phyloP scores from a whole-genome alignment of 208 protist species.

The Crithidia bombi region DNA sequence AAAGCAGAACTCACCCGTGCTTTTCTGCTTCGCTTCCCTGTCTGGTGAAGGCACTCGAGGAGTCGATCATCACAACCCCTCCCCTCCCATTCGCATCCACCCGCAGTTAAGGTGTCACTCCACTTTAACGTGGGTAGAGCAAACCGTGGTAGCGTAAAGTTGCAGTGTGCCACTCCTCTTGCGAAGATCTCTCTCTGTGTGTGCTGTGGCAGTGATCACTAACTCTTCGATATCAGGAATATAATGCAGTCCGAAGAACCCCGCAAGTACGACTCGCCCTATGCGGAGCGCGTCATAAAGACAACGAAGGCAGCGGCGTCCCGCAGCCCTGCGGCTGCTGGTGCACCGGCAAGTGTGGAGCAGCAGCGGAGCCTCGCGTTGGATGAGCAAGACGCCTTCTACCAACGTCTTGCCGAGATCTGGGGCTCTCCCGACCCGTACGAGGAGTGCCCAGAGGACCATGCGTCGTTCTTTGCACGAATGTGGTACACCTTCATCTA shows the following conservation, averaged over 20 bases:
- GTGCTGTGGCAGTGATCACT: no score
- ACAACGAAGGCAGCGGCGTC: background rate
- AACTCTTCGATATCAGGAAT: no score
- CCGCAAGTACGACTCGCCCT: conserved; percentile 7
- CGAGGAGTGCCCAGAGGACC: conserved; percentile 43
- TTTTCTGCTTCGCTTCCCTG: no score
- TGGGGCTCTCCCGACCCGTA: conserved; percentile 59
- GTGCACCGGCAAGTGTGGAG: background rate
- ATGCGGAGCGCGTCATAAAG: background rate
- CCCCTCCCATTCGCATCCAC: no score
- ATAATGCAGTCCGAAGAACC: conserved; percentile 3
- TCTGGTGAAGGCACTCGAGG: no score
- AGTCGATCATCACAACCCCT: no score
- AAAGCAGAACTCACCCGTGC: no score
- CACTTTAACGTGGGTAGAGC: no score
- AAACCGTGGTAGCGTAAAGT: no score
- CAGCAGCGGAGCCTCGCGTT: background rate
- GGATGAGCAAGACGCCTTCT: background rate
- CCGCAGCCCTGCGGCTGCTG: background rate
- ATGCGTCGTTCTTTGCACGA: conserved; percentile 37
- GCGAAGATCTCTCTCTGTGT: no score
- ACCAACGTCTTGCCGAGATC: conserved; percentile 36
- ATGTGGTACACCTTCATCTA: conserved; percentile 62
- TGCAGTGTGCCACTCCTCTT: no score
- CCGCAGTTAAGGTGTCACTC: no score